Evolutionary conservation across 192 early-diverging fungal species (phyloP), one percentile per base, ranked within the genome.

Genomic region (Gigaspora rosea): DNA sequence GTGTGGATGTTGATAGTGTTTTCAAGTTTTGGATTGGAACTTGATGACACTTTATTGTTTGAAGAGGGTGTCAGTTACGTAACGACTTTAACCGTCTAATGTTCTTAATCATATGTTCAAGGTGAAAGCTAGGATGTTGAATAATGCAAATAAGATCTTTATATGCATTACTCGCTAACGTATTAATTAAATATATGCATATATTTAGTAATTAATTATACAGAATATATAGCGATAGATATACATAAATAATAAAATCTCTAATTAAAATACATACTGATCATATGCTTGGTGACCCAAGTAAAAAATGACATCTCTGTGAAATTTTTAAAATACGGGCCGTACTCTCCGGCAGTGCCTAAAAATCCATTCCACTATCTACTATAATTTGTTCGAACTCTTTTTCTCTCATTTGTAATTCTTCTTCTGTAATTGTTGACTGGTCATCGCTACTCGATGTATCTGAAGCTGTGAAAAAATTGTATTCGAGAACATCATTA

Each of bases 201-300:
- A n/a, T n/a, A n/a, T n/a, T n/a, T n/a, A n/a, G n/a, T n/a, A n/a
- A n/a, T n/a, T n/a, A n/a, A n/a, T n/a, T n/a, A n/a, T n/a, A n/a
- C n/a, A n/a, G n/a, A n/a, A n/a, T n/a, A n/a, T n/a, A n/a, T n/a
- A n/a, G n/a, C n/a, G n/a, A 46, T 41, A 48, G 12, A 67, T 47
- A 18, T n/a, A n/a, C n/a, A 67, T 18, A 48, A 58, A 58, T 58
- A n/a, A 58, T 58, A 58, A 67, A 41, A 0, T 36, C 10, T 22
- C 33, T 36, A 22, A 36, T 47, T n/a, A n/a, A n/a, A n/a, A 46
- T 67, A 67, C 65, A n/a, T 67, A 67, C 65, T 47, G 9, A 67
- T 67, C 35, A 67, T 67, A 13, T 46, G 36, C 65, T 67, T 67
- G 27, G 65, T 67, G 7, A 67, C 13, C 65, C 65, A 46, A 18